A percentile compares a stretch with the other conserved stretches of the same genome.
Evolutionary conservation across 352 stramenopile species (phyloP).

Genomic region (Thraustochytrium striatum): DNA sequence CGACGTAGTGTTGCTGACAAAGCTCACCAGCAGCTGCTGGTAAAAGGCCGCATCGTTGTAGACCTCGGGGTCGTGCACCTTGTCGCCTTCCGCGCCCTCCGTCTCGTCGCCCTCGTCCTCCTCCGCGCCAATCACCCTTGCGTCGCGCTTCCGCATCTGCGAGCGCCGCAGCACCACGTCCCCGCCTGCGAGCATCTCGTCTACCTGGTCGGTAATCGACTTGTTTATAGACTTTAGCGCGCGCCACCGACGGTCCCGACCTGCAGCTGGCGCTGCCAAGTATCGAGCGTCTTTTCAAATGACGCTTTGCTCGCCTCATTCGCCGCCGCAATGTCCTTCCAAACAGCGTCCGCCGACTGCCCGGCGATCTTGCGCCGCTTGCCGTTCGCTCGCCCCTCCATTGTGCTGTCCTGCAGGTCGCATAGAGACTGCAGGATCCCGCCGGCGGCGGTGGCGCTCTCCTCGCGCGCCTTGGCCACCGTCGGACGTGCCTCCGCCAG

Average conservation of each 20-base stretch:
- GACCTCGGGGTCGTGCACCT: not conserved
- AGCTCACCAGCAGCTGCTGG: constrained; percentile 38
- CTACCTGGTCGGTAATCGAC: constrained; percentile 19
- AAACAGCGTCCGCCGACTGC: not conserved
- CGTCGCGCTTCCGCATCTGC: not conserved
- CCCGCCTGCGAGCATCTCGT: constrained; percentile 14
- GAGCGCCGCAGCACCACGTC: not conserved
- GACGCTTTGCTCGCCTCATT: not conserved
- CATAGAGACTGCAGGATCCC: constrained; percentile 2
- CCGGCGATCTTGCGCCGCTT: not conserved
- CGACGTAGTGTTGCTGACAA: constrained; percentile 39
- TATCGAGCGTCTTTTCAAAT: not conserved
- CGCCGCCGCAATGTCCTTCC: not conserved
- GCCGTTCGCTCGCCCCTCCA: too few relatives aligned
- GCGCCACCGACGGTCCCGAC: not conserved
- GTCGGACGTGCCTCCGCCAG: not conserved
- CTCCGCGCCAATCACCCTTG: not conserved
- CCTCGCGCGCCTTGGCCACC: not conserved
- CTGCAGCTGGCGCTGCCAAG: not conserved
- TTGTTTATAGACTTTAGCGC: constrained; percentile 25
- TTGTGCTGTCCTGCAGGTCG: not conserved
- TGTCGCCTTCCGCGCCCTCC: not conserved
- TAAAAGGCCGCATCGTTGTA: constrained; percentile 47
- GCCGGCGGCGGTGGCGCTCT: not conserved
- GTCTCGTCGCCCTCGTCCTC: constrained; percentile 1